Conservation (phyloP, 495 filamentous ascomycete species). For the Usnea hakonensis region DNA sequence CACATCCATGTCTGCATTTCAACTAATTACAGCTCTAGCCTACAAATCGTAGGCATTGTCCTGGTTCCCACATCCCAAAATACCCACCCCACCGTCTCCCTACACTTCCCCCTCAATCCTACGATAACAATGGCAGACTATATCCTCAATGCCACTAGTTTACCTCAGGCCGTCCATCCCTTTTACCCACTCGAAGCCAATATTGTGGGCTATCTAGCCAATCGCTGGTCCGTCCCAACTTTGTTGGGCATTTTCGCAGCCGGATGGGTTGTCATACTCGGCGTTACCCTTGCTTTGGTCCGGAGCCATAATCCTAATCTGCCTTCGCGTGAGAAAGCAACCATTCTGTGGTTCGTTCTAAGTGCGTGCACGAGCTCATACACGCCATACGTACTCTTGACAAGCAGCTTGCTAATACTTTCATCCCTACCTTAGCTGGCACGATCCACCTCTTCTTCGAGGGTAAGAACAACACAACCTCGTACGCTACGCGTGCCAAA, state of each 20-base stretch:
- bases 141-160: slow-evolving; percentile 2
- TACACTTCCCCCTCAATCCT: neutral
- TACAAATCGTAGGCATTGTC: neutral
- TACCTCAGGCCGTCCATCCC: slow-evolving; percentile 44
- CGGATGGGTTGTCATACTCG: slow-evolving; percentile 44
- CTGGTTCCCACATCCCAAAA: neutral
- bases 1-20: neutral
- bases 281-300: slow-evolving; percentile 41
- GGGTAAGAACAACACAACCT: slow-evolving; percentile 32
- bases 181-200: slow-evolving; percentile 61
- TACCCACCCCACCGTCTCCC: too few species aligned
- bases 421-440: slow-evolving; percentile 44
- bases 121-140: neutral
- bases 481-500: neutral
- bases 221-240: slow-evolving; percentile 45
- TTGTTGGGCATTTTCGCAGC: slow-evolving; percentile 48
- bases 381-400: too few species aligned
- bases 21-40: neutral
- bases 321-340: slow-evolving; percentile 42
- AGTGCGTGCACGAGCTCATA: slow-evolving; percentile 35
- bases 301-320: slow-evolving; percentile 41
- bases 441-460: slow-evolving; percentile 74
- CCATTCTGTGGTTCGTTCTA: slow-evolving; percentile 61
- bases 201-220: slow-evolving; percentile 55
- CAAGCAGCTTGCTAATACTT: slow-evolving; percentile 21